Evolutionary conservation across 2,329 filamentous ascomycete genomes (phyloP).

Genomic region (Emmonsiellopsis sp.): DNA sequence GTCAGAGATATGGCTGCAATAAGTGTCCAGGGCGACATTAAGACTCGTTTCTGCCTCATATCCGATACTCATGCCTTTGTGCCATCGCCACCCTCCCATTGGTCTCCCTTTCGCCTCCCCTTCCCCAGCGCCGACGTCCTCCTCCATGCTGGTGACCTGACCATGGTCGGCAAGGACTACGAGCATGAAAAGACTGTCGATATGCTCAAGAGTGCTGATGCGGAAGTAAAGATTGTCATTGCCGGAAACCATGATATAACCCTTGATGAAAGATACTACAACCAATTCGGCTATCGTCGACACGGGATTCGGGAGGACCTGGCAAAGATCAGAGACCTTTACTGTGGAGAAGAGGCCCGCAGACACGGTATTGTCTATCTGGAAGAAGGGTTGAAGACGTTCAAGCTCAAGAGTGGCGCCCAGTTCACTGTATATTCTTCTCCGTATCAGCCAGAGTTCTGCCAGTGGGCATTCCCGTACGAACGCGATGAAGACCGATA

Average conservation of each 20-base stretch:
- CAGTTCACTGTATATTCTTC: conserved; percentile 44
- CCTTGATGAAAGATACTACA: conserved; percentile 45
- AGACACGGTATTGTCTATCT: conserved; percentile 44
- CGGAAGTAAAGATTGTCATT: conserved; percentile 53
- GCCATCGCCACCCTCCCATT: conserved; percentile 16
- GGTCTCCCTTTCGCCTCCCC: conserved; percentile 30
- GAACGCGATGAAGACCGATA: conserved; percentile 42
- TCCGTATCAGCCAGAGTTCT: conserved; percentile 48
- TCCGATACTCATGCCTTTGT: conserved; percentile 33
- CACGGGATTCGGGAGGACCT: conserved; percentile 19
- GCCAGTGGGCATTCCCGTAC: conserved; percentile 49
- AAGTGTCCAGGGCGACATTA: conserved; percentile 14
- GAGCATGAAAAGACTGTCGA: conserved; percentile 42
- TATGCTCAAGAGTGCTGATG: conserved; percentile 41
- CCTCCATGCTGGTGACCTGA: conserved; percentile 52
- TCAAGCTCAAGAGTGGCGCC: conserved; percentile 42
- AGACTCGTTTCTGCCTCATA: conserved; percentile 35
- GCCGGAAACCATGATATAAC: conserved; percentile 55
- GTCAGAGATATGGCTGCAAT: not conserved
- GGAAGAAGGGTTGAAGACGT: conserved; percentile 44
- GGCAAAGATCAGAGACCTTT: conserved; percentile 35
- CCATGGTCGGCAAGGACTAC: conserved; percentile 38
- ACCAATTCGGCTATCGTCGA: conserved; percentile 14
- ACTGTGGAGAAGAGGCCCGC: conserved; percentile 36
- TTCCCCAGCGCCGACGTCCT: conserved; percentile 45